Evolutionary conservation across 768 basidiomycete genomes (phyloP).

Genomic region (Nidula microcarpa): DNA sequence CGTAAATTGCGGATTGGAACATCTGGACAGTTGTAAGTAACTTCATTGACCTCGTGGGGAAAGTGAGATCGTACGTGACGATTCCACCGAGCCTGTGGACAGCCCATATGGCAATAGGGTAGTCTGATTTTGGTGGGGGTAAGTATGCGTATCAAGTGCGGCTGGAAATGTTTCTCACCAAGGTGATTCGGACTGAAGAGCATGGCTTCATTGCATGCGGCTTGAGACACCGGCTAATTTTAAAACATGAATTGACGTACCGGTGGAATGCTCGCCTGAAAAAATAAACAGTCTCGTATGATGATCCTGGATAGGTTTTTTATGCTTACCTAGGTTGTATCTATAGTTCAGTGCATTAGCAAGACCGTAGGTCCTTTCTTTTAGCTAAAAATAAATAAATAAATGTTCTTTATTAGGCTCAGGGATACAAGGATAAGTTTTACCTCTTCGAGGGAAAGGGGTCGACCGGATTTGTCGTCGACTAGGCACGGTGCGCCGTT

Average conservation of each 20-base stretch:
- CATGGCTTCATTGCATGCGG: constrained; percentile 31
- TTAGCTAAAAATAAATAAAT: constrained; percentile 22
- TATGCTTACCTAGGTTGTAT: constrained; percentile 30
- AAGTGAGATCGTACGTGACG: constrained; percentile 37
- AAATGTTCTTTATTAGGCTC: not conserved
- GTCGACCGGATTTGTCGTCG: constrained; percentile 44
- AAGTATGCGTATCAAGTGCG: not conserved
- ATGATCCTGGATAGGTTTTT: no score
- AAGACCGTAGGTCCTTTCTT: constrained; percentile 32
- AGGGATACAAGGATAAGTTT: not conserved
- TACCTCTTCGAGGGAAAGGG: constrained; percentile 38
- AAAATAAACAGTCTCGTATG: no score
- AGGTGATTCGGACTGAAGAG: constrained; percentile 53
- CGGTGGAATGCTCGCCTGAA: no score
- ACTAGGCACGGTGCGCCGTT: constrained; percentile 43
- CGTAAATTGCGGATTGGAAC: constrained; percentile 54
- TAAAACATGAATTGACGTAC: no score
- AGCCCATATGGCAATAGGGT: constrained; percentile 46
- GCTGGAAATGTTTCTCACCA: constrained; percentile 24
- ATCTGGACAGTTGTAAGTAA: constrained; percentile 28
- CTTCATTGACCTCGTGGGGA: not conserved
- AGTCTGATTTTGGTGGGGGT: constrained; percentile 28
- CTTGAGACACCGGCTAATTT: not conserved
- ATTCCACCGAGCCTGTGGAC: constrained; percentile 47
- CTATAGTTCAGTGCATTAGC: constrained; percentile 33